These are phyloP conservation scores for Sisymbrium altissimum DNA, from an alignment of 345 rosid genomes.

Conservation along the genomic window DNA sequence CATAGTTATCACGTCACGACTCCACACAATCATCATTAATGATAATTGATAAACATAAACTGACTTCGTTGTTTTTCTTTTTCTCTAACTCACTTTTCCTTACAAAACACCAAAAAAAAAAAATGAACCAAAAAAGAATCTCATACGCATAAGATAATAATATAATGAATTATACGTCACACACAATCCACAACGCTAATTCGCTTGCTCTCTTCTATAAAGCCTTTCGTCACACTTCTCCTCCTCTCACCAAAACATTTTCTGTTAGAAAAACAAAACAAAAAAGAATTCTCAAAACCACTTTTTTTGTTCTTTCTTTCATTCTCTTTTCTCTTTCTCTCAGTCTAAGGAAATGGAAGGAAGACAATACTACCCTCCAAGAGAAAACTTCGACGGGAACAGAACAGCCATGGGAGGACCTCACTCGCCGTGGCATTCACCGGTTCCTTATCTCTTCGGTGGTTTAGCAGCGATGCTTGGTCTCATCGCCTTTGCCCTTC, in stretches of 20 bases:
- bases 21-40: slow-evolving; percentile 18
- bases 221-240: slow-evolving; percentile 25
- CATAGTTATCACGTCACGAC: slow-evolving; percentile 30
- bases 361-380: slow-evolving; percentile 38
- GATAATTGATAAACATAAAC: not conserved
- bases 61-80: not conserved
- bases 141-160: slow-evolving; percentile 1
- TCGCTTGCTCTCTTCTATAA: slow-evolving; percentile 26
- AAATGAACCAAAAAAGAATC: not conserved
- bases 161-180: slow-evolving; percentile 17
- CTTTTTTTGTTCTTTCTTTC: not conserved
- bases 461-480: slow-evolving; percentile 96
- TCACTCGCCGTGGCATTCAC: slow-evolving; percentile 90
- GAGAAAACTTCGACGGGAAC: slow-evolving; percentile 27
- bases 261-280: not conserved
- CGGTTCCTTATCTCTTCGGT: slow-evolving; percentile 88
- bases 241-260: slow-evolving; percentile 31
- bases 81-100: not conserved
- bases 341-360: slow-evolving; percentile 37
- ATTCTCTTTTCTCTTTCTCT: not conserved
- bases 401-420: slow-evolving; percentile 22
- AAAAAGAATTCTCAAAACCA: not conserved
- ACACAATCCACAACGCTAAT: slow-evolving; percentile 27
- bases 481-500: slow-evolving; percentile 81
- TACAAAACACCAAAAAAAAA: not conserved